Conservation (phyloP, 306 rosid genomes). For the Echinosophora koreensis region DNA sequence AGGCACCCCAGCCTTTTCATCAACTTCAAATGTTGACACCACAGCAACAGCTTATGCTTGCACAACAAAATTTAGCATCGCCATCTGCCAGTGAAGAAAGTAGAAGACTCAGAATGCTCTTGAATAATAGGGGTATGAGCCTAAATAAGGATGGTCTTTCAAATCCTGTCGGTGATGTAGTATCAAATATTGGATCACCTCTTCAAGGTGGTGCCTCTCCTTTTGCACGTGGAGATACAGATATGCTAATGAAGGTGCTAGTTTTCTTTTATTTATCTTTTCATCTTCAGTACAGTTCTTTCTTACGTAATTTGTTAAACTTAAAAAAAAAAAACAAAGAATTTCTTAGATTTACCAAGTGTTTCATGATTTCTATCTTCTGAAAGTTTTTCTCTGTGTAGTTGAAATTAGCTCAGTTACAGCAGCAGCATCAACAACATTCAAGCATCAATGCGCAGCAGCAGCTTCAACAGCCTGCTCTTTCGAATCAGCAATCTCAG, state of each 20-base stretch:
- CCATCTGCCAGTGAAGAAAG: constrained; percentile 84
- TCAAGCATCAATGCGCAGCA: constrained; percentile 67
- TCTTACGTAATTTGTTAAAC: constrained; percentile 25
- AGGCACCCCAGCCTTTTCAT: constrained; percentile 88
- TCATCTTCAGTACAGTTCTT: constrained; percentile 32
- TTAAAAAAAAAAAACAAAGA: too few species aligned
- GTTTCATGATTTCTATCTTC: constrained; percentile 39
- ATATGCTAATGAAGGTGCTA: constrained; percentile 80
- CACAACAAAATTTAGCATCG: constrained; percentile 90
- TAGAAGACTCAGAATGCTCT: constrained; percentile 87
- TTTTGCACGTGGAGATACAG: constrained; percentile 85
- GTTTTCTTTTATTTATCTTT: constrained; percentile 39
- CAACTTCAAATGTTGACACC: constrained; percentile 97
- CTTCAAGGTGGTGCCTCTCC: constrained; percentile 82
- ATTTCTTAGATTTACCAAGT: constrained; percentile 4
- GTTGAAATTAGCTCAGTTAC: constrained; percentile 91
- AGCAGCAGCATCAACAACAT: constrained; percentile 80
- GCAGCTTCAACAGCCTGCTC: constrained; percentile 87
- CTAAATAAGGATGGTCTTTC: constrained; percentile 80
- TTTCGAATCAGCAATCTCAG: constrained; percentile 88
- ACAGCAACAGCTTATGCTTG: constrained; percentile 93
- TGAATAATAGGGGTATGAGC: constrained; percentile 67
- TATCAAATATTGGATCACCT: constrained; percentile 84
- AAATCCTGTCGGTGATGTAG: constrained; percentile 83
- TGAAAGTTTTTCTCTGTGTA: constrained; percentile 51